Evolutionary conservation across 176 grass and related monocot species (phyloP), one percentile per base, ranked within the genome.

Genomic region (Phoenix roebelenii): DNA sequence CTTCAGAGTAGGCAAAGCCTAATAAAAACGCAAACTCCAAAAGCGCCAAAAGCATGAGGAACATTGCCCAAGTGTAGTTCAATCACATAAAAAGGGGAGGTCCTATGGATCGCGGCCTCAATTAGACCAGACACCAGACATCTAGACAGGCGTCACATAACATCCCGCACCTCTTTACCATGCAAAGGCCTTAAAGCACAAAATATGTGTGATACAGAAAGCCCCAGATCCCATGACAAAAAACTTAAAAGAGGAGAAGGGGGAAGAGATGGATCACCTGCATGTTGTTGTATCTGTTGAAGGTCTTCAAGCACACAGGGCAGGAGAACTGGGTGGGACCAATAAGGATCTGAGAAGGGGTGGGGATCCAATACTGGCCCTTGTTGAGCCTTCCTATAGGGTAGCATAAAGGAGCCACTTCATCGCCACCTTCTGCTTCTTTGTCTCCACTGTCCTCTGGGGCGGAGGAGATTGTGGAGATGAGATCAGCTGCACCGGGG

Each of bases 281-380:
- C 92, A 97, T 97, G 72, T 97, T 97, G 59, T 97, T 97, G 75
- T 97, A 97, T 88, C 92, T 49, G 61, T 97, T 97, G 80, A 97
- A 97, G 49, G 92, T 97, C 59, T 97, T 97, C 71, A 67, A 88
- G 71, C 92, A 97, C 68, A 97, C 92, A n/a, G 92, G 92, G 62
- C 92, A 97, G 22, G 87, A 97, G 87, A 97, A 97, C 78, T 97
- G 92, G 26, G 92, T 97, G 0, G 92, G 92, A 6, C 92, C 92
- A 58, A 97, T 97, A 50, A 97, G 78, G 75, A 97, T 97, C 75
- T 97, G 92, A 29, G 92, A 87, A 55, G 92, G 92, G 12, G 92
- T 97, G 15, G 92, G 92, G 61, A 97, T 97, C 92, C 92, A 97
- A 59, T 97, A 91, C 75, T 97, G 92, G 15, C 92, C 92, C 63